phyloP scores from a whole-genome alignment of 2,329 filamentous ascomycete species.

The Aspergillus novoparasiticus region DNA sequence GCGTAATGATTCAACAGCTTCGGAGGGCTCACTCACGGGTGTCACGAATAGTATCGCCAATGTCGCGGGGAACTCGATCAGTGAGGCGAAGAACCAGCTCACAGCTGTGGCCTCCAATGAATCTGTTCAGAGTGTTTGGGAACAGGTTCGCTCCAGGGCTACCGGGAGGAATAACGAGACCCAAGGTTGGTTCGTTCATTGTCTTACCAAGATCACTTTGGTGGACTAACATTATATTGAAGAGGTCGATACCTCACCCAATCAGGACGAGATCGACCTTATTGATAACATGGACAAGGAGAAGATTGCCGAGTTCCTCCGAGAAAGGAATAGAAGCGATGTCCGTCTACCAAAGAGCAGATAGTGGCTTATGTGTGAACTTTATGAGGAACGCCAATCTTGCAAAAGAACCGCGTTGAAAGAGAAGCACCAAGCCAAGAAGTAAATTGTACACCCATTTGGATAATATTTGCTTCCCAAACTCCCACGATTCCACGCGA shows the following conservation, averaged over 20 bases:
- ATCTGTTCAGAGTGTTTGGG: constrained; percentile 14
- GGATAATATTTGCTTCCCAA: neutral
- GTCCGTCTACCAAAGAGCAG: neutral
- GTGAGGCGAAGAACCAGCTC: constrained; percentile 16
- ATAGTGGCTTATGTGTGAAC: neutral
- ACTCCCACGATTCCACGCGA: neutral
- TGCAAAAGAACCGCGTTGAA: neutral
- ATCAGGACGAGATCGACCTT: constrained; percentile 22
- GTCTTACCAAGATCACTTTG: neutral
- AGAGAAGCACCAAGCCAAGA: neutral
- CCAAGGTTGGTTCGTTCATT: constrained; percentile 4
- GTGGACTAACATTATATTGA: neutral
- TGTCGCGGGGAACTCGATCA: constrained; percentile 15
- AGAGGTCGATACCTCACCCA: constrained; percentile 1
- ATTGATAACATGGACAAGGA: constrained; percentile 35
- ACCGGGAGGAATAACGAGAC: constrained; percentile 9
- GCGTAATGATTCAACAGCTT: neutral
- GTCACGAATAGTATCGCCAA: constrained; percentile 8
- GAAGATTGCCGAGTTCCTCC: constrained; percentile 36
- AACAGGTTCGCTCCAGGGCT: constrained; percentile 14
- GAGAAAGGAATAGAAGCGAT: constrained; percentile 32
- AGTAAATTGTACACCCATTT: neutral
- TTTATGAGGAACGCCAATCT: neutral
- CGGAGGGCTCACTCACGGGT: constrained; percentile 1
- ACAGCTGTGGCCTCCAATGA: constrained; percentile 13